Base-by-base conservation (phyloP, 2,329 filamentous ascomycete species). In the Gnomoniopsis smithogilvyi region DNA sequence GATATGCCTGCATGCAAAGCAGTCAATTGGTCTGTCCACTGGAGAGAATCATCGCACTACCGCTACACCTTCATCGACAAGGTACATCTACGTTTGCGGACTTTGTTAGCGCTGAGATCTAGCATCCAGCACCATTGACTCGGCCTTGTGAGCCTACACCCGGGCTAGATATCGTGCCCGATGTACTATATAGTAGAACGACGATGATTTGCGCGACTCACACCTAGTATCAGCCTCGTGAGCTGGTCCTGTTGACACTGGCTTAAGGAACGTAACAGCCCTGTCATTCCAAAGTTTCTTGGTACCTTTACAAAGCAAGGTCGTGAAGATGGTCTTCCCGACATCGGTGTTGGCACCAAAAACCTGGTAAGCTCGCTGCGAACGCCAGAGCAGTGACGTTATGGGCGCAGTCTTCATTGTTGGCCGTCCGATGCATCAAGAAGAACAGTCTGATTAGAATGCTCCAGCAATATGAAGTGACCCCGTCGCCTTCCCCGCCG, bases 321-420 rank as follows among this genome's bases (percentile, higher is more conserved):
- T 92, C 2, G 89, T 88, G 60, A 92, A 82, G 34, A 96, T 84
- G 0, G 91, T 95, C 77, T 96, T 96, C 63, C 91, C 91, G 24
- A 96, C 90, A 64, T 90, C 85, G 0, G 91, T 95, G 67, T 95
- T 95, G 49, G 91, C 90, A 24, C 91, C 91, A 67, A 90, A 95
- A 34, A 96, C 78, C 72, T 95, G 91, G 65, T 91, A 83, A 11
- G 85, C 79, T 62, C 85, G 83, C 54, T 92, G 78, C 8, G 83
- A 84, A 61, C 86, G 85, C 84, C 87, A 91, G 45, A 92, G 78
- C 50, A 85, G 77, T 55, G 86, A 81, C 52, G 84, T 79, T 51
- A 86, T 73, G 33, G 82, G 81, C 55, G 77, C 12, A 7, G 21
- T 12, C 21, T 43, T n/a, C 26, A 54, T 54, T 19, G 41, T 22